Evolutionary conservation across 2,329 filamentous ascomycete genomes (phyloP).

Genomic region (Scedosporium minutisporum): DNA sequence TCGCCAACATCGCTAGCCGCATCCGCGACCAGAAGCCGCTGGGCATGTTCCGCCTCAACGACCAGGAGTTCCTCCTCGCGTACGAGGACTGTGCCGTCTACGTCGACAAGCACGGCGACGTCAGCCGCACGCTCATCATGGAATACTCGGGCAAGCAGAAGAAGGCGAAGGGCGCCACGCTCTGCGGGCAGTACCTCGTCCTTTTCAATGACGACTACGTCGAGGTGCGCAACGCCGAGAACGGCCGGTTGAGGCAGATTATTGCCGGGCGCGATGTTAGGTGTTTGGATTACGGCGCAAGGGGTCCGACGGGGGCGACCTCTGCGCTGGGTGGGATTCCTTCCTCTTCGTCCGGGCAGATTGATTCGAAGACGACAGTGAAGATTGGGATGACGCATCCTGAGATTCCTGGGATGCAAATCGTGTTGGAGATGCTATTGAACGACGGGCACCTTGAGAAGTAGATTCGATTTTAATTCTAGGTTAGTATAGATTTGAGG

Average conservation of each 20-base stretch:
- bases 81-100: conserved; percentile 97
- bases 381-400: conserved; percentile 96
- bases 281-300: conserved; percentile 76
- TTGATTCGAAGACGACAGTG: conserved; percentile 55
- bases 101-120: conserved; percentile 95
- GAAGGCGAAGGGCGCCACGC: conserved; percentile 71
- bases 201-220: conserved; percentile 96
- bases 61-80: conserved; percentile 83
- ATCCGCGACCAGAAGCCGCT: conserved; percentile 77
- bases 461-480: conserved; percentile 9
- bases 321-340: conserved; percentile 17
- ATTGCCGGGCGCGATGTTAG: conserved; percentile 86
- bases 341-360: conserved; percentile 1
- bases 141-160: conserved; percentile 88
- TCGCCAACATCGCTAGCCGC: conserved; percentile 74
- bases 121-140: conserved; percentile 90
- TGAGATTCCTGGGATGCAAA: conserved; percentile 70
- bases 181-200: conserved; percentile 85
- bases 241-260: conserved; percentile 85
- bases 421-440: conserved; percentile 84
- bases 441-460: conserved; percentile 70
- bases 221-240: conserved; percentile 93
- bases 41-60: conserved; percentile 92
- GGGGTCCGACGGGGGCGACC: conserved; percentile 47
- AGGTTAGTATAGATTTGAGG: too few relatives aligned